Conservation (phyloP, 306 rosid genomes). For the Prunus salicina region DNA sequence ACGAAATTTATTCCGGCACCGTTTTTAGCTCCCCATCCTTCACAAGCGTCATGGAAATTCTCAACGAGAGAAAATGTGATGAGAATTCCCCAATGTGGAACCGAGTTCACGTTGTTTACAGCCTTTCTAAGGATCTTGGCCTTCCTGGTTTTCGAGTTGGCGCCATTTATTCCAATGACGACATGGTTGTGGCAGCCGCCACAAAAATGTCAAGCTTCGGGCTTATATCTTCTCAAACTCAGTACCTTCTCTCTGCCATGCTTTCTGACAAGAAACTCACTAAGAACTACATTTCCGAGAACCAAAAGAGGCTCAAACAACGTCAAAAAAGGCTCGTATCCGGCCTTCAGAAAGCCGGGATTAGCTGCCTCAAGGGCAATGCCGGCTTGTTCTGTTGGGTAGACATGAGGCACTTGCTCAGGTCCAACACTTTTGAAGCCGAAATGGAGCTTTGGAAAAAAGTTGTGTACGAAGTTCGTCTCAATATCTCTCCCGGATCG, state of each 20-base stretch:
- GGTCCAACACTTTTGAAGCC: constrained; percentile 59
- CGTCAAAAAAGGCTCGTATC: constrained; percentile 50
- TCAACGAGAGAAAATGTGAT: constrained; percentile 39
- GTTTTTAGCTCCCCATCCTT: constrained; percentile 63
- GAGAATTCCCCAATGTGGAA: constrained; percentile 26
- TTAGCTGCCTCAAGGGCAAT: constrained; percentile 59
- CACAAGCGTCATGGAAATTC: constrained; percentile 64
- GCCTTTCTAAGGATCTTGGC: constrained; percentile 89
- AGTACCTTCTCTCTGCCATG: constrained; percentile 72
- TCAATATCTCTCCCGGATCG: constrained; percentile 75
- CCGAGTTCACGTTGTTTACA: constrained; percentile 67
- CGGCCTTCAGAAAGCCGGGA: constrained; percentile 54
- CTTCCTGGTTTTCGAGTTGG: constrained; percentile 84
- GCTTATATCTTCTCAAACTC: constrained; percentile 76
- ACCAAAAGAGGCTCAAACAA: constrained; percentile 54
- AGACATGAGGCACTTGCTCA: constrained; percentile 65
- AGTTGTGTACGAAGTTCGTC: constrained; percentile 54
- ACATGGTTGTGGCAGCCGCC: constrained; percentile 56
- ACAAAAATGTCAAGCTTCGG: constrained; percentile 94
- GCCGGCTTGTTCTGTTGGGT: constrained; percentile 88
- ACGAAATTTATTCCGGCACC: constrained; percentile 86
- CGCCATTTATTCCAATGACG: constrained; percentile 68
- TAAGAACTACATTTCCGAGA: constrained; percentile 52
- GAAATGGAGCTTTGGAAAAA: constrained; percentile 88
- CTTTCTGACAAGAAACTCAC: constrained; percentile 69